Conservation (phyloP, 768 basidiomycete genomes). For the Amyloporia xantha region DNA sequence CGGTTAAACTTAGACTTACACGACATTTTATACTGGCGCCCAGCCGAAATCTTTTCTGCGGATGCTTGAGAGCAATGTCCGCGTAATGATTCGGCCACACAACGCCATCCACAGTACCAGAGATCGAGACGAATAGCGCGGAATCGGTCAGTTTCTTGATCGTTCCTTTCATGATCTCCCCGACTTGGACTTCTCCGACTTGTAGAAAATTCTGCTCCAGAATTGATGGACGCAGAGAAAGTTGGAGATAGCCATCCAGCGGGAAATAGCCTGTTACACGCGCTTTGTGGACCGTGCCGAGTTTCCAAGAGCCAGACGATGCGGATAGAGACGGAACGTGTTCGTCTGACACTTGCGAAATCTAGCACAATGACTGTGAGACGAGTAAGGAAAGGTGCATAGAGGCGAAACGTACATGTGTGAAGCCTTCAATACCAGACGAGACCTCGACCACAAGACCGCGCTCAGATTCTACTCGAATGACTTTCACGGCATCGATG, state of each 20-base stretch:
- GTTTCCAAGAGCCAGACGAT: conserved; percentile 73
- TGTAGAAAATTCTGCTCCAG: conserved; percentile 84
- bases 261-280: conserved; percentile 82
- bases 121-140: conserved; percentile 79
- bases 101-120: conserved; percentile 85
- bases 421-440: conserved; percentile 66
- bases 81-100: conserved; percentile 95
- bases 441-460: conserved; percentile 69
- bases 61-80: conserved; percentile 91
- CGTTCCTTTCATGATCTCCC: conserved; percentile 80
- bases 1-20: conserved; percentile 37
- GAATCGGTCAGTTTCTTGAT: conserved; percentile 80
- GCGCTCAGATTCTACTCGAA: conserved; percentile 71
- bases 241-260: conserved; percentile 82
- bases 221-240: conserved; percentile 79
- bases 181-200: conserved; percentile 75
- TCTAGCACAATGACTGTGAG: conserved; percentile 38
- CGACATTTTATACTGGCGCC: conserved; percentile 81
- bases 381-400: conserved; percentile 11
- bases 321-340: conserved; percentile 72
- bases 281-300: conserved; percentile 72
- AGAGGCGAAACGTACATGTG: conserved; percentile 57
- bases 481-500: conserved; percentile 67
- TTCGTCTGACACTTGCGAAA: conserved; percentile 90
- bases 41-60: conserved; percentile 81